Evolutionary conservation across 176 grass and related monocot genomes (phyloP).

Genomic region (Typha latifolia): DNA sequence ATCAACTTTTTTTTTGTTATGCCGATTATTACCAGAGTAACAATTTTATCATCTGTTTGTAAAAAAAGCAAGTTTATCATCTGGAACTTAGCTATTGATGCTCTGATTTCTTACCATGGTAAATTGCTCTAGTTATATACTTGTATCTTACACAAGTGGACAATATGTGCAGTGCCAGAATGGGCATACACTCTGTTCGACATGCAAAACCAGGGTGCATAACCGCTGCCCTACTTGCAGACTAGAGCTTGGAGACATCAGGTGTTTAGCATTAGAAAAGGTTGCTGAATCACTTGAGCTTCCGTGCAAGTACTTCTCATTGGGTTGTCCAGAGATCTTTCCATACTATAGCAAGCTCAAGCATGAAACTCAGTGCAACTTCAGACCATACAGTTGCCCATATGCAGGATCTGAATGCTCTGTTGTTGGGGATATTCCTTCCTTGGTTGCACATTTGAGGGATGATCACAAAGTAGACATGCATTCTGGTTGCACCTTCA

Average conservation of each 20-base stretch:
- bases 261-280: conserved; percentile 15
- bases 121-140: not conserved
- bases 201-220: conserved; percentile 11
- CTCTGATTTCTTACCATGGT: no score
- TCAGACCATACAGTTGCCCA: conserved; percentile 16
- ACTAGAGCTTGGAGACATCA: conserved; percentile 14
- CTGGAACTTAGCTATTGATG: no score
- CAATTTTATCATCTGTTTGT: no score
- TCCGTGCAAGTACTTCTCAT: conserved; percentile 3
- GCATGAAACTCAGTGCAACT: conserved; percentile 12
- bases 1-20: no score
- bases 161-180: conserved; percentile 7
- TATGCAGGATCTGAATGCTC: conserved; percentile 14
- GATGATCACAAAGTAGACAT: conserved; percentile 17
- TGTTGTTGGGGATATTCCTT: conserved; percentile 7
- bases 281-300: conserved; percentile 15
- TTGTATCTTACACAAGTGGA: not conserved
- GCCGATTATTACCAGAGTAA: no score
- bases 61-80: no score
- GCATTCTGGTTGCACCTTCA: conserved; percentile 10
- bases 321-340: conserved; percentile 6
- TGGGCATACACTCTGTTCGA: conserved; percentile 11
- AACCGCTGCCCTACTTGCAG: conserved; percentile 18
- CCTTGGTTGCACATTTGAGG: conserved; percentile 9
- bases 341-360: conserved; percentile 15